Evolutionary conservation across 495 filamentous ascomycete genomes (phyloP), one percentile per base, ranked within the genome.

Genomic region (Penicillium argentinense): DNA sequence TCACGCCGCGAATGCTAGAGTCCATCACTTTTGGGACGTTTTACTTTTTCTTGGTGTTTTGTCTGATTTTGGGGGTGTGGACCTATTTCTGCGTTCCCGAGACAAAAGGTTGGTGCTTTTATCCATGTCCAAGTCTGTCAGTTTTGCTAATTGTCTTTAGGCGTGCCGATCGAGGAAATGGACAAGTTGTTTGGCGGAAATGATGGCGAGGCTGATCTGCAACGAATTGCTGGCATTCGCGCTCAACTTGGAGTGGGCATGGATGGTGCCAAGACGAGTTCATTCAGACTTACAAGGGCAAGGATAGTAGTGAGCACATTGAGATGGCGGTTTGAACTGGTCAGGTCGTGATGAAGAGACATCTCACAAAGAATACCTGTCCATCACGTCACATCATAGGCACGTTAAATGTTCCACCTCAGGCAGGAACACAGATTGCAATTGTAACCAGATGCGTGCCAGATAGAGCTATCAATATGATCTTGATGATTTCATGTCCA

Each of bases 31-130:
- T 70, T 9, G 76, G 76, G 0, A 81, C 76, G 3, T 67, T 56
- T 34, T 53, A 55, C 14, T 59, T 69, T 43, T 66, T 67, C 25
- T 48, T 41, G 16, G 37, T 28, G 8, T 63, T 49, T 23, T 55
- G 55, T 12, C 11, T 58, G 4, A 21, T 62, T 2, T 71, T 71
- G 2, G 68, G 71, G 0, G n/a, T 69, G 2, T 82, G 75, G 74
- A 76, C 76, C 6, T 79, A 68, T 59, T 74, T 81, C 47, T 74
- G 66, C 21, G 69, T 83, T 1, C 80, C 78, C 1, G 81, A 84
- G 62, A 85, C 79, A 0, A 74, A 71, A 1, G 72, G 76, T 2
- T 3, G 21, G 33, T 12, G n/a, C n/a, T n/a, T n/a, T n/a, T 12
- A 30, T 30, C 28, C 9, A 3, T 18, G 7, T 5, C 9, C 17